Conservation (phyloP, 257 asterid genomes). For the Ballota nigra region DNA sequence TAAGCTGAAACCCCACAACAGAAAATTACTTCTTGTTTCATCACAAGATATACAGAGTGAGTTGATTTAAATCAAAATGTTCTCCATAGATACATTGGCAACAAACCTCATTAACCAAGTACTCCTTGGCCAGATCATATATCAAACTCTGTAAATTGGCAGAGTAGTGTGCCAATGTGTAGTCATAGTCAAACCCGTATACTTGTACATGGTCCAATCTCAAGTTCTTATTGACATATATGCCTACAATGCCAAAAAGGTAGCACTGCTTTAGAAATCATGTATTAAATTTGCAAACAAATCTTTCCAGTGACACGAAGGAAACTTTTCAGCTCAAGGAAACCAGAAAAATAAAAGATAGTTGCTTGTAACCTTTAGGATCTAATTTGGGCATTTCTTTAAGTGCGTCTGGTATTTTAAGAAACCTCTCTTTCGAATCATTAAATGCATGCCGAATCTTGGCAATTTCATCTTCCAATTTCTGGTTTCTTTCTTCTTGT, state of each 20-base stretch:
- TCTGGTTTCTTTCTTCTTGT: constrained; percentile 39
- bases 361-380: constrained; percentile 62
- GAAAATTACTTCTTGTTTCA: constrained; percentile 4
- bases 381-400: constrained; percentile 73
- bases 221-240: constrained; percentile 82
- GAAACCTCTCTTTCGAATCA: constrained; percentile 69
- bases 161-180: constrained; percentile 96
- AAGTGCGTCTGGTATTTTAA: constrained; percentile 63
- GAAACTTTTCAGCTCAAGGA: not conserved
- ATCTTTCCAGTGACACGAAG: not conserved
- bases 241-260: constrained; percentile 55
- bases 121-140: constrained; percentile 85
- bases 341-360: not conserved
- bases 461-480: constrained; percentile 49
- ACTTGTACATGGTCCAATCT: constrained; percentile 86
- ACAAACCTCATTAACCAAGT: constrained; percentile 92
- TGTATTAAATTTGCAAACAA: not conserved
- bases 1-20: constrained; percentile 53
- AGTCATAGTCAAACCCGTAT: constrained; percentile 94
- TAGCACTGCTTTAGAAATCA: constrained; percentile 19
- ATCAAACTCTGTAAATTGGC: constrained; percentile 79
- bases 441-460: constrained; percentile 55
- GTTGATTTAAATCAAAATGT: not conserved
- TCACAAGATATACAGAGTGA: not conserved
- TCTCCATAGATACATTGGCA: constrained; percentile 16